Evolutionary conservation across 129 eudicot species (phyloP), one percentile per base, ranked within the genome.

Genomic region (Escallonia rubra): DNA sequence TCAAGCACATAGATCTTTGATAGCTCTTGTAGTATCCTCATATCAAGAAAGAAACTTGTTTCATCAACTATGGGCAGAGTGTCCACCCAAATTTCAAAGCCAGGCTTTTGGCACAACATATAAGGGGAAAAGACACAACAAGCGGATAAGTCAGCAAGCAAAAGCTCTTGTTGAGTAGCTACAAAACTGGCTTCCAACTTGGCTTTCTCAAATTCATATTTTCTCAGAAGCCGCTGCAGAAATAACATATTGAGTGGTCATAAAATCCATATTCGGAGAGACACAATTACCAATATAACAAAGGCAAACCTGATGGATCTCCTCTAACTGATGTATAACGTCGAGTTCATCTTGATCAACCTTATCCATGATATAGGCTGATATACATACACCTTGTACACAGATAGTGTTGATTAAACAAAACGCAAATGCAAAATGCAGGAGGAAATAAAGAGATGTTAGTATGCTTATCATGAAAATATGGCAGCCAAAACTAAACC

Each of bases 381-480:
- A 76, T 87, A 87, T 76, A 80, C 86, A 86, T 69, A 85, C 83
- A 61, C 96, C 99, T 91, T 78, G 61, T 71, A 72, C 53, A 61
- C 40, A 65, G 66, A 63, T 34, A 61, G 74, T 48, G 48, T 9
- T 52, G 59, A 62, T 41, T 56, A 79, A 52, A 38, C 44, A 13
- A 43, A 40, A 61, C 11, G 16, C 39, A 58, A 1, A 40, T 41
- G 44, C 38, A 64, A 45, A 59, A 52, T 23, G 63, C 48, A 52
- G 58, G 62, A 59, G 41, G 69, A 58, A 45, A 46, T 54, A 8
- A 56, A 60, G 45, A 48, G 54, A 7, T 34, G 69, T 6, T 65
- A 58, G 48, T 43, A 64, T 58, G 10, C 6, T 46, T 6, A 46
- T 1, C 6, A 46, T 46, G 10, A 46, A 46, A 5, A 1, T 46